A percentile compares a stretch with the other conserved stretches of the same genome.
Conservation (phyloP, 305 asterid genomes). For the Fraxinus floribunda region DNA sequence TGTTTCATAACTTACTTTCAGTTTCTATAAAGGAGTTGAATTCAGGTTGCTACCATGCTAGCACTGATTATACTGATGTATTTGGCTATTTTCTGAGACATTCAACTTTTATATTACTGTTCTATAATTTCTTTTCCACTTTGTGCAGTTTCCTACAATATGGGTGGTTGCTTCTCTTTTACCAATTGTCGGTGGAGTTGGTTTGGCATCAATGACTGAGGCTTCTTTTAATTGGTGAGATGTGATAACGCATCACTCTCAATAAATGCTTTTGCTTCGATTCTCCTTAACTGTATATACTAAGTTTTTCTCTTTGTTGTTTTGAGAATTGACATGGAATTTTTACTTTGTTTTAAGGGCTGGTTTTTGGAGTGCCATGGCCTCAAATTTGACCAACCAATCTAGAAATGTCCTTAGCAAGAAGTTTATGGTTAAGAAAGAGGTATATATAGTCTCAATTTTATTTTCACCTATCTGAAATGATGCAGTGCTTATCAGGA, state of each 20-base stretch:
- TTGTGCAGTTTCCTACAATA: constrained; percentile 42
- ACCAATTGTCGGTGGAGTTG: constrained; percentile 61
- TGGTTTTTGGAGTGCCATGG: constrained; percentile 64
- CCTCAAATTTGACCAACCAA: constrained; percentile 53
- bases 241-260: not conserved
- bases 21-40: not conserved
- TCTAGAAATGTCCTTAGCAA: constrained; percentile 56
- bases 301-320: constrained; percentile 7
- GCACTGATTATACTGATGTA: not conserved
- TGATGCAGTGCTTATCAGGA: not conserved
- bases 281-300: not conserved
- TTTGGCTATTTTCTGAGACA: not conserved
- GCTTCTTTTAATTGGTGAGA: constrained; percentile 54
- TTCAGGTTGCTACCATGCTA: not conserved
- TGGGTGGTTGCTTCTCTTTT: constrained; percentile 54
- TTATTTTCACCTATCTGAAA: not conserved
- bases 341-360: constrained; percentile 31
- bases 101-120: not conserved
- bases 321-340: not conserved
- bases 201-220: constrained; percentile 52
- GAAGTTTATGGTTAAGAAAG: constrained; percentile 45
- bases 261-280: not conserved
- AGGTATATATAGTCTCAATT: constrained; percentile 31
- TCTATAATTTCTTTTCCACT: not conserved
- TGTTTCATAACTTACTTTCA: not conserved